These are phyloP conservation scores for Boletus rubescentipes DNA, from an alignment of 768 basidiomycete species.

Conservation along the genomic window DNA sequence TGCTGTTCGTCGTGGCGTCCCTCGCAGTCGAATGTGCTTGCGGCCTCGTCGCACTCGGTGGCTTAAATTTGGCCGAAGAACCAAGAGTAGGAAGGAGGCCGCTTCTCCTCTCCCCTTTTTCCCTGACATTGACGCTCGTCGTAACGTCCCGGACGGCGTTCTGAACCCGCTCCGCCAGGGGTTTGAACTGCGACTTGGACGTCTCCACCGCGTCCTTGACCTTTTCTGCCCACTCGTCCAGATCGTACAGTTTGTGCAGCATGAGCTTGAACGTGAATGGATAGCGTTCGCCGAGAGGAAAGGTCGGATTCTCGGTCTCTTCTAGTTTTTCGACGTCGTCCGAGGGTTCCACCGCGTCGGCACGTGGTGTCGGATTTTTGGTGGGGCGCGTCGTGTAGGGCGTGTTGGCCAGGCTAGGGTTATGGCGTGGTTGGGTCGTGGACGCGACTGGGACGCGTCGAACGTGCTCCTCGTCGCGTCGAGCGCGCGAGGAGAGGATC, in stretches of 20 bases:
- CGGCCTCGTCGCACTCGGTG: not conserved
- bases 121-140: conserved; percentile 5
- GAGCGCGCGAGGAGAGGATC: conserved; percentile 33
- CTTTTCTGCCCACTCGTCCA: conserved; percentile 58
- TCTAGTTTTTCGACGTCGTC: conserved; percentile 22
- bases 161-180: conserved; percentile 43
- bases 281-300: conserved; percentile 43
- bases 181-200: conserved; percentile 57
- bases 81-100: conserved; percentile 28
- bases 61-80: conserved; percentile 14
- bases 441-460: conserved; percentile 2
- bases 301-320: conserved; percentile 35
- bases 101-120: conserved; percentile 9
- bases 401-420: conserved; percentile 19
- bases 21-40: not conserved
- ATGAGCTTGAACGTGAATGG: conserved; percentile 67
- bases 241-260: conserved; percentile 62
- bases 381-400: conserved; percentile 1
- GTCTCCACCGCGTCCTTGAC: conserved; percentile 52
- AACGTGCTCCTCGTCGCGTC: conserved; percentile 25
- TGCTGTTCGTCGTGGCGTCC: conserved; percentile 11
- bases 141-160: conserved; percentile 9
- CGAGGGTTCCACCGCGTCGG: conserved; percentile 10
- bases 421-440: conserved; percentile 18
- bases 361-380: not conserved